These are phyloP conservation scores for Aspergillus affinis DNA, from an alignment of 495 filamentous ascomycete species.

Conservation along the genomic window DNA sequence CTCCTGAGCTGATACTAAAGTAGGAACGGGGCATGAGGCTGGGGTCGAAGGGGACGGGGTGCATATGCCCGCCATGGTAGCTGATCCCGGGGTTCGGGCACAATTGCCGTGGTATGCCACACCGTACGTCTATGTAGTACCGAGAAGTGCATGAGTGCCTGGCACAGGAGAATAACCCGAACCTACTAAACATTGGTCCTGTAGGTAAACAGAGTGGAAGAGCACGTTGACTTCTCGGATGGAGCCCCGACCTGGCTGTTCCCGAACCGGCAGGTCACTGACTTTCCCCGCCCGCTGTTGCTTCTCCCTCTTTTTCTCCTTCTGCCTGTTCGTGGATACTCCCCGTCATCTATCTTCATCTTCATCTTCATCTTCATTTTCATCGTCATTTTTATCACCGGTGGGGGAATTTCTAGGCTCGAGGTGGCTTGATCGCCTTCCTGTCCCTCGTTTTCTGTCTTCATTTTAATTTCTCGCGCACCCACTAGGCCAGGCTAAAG, in stretches of 20 bases:
- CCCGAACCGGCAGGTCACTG: no score
- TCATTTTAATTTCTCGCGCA: not conserved
- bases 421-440: slow-evolving; percentile 2
- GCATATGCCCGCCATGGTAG: not conserved
- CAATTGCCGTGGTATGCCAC: no score
- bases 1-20: not conserved
- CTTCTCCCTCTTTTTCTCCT: not conserved
- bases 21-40: not conserved
- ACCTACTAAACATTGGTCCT: no score
- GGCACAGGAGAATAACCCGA: no score
- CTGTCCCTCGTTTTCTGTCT: not conserved
- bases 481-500: not conserved
- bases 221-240: not conserved
- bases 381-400: not conserved
- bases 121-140: not conserved
- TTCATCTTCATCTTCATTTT: not conserved
- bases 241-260: not conserved
- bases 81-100: not conserved
- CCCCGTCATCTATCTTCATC: not conserved
- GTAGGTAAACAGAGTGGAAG: no score
- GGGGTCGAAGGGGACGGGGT: not conserved
- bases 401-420: not conserved
- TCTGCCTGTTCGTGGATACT: not conserved
- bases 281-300: not conserved
- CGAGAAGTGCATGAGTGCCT: not conserved